These are phyloP conservation scores for Plenodomus biglobosus DNA, from an alignment of 2,329 filamentous ascomycete species.

Conservation along the genomic window DNA sequence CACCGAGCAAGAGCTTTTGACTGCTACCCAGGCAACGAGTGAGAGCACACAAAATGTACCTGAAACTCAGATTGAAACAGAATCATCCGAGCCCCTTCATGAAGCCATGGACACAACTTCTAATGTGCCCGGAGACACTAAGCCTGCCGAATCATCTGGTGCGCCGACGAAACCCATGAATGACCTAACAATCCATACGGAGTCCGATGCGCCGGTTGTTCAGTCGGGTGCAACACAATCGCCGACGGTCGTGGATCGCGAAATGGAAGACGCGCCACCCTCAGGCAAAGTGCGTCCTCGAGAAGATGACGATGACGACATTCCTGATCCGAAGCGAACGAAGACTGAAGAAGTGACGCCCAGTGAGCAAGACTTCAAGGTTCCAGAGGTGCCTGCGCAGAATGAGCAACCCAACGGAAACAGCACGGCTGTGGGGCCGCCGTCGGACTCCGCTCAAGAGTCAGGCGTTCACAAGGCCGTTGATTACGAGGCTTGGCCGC, in stretches of 20 bases:
- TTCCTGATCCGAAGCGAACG: slow-evolving; percentile 74
- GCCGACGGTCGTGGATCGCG: slow-evolving; percentile 31
- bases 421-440: slow-evolving; percentile 15
- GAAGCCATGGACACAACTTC: slow-evolving; percentile 35
- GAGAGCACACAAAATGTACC: slow-evolving; percentile 36
- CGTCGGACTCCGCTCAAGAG: slow-evolving; percentile 37
- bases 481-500: slow-evolving; percentile 37
- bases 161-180: slow-evolving; percentile 40
- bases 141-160: slow-evolving; percentile 14
- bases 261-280: slow-evolving; percentile 45
- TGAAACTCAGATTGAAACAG: slow-evolving; percentile 29
- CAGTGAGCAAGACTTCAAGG: slow-evolving; percentile 47
- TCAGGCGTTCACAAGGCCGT: slow-evolving; percentile 38
- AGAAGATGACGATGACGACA: slow-evolving; percentile 56
- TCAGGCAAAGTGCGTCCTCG: slow-evolving; percentile 65
- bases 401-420: slow-evolving; percentile 36
- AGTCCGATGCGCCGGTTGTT: slow-evolving; percentile 12
- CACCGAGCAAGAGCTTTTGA: slow-evolving; percentile 13
- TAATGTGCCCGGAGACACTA: slow-evolving; percentile 16
- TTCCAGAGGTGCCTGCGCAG: slow-evolving; percentile 45
- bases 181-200: slow-evolving; percentile 34
- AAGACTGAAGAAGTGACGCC: slow-evolving; percentile 61
- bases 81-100: slow-evolving; percentile 12
- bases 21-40: slow-evolving; percentile 17
- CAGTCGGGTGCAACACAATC: slow-evolving; percentile 22